Base-by-base conservation (phyloP, 1,284 basidiomycete species). In the Anthracocystis walkeri region DNA sequence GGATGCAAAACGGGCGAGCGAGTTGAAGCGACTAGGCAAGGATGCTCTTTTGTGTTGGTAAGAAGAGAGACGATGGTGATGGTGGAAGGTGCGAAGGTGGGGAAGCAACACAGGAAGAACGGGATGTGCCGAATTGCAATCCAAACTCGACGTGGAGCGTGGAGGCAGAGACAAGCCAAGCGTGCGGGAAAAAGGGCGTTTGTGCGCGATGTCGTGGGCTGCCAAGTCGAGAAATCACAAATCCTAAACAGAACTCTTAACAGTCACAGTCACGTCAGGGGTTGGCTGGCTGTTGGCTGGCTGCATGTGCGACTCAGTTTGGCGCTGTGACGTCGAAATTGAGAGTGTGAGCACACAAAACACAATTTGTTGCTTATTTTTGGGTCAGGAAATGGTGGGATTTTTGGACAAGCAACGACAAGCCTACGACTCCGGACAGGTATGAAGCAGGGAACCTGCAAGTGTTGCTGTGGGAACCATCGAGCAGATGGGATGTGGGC, bases 161-260 rank as follows among this genome's bases (percentile, higher is more conserved):
- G 52, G 52, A 54, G 52, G 40, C 38, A 21, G 14, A 23, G 44
- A 20, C 23, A 12, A 7, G 14, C 44, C 4, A 14, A 23, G 14
- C 44, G 23, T 20, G 44, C 41, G 41, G n/a, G 41, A 42, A 21
- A n/a, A 38, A 38, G 35, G 20, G 35, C 23, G 21, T 27, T 35
- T 20, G 52, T 54, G 52, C 40, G 18, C 38, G 25, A 14, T 54
- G 40, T 54, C 52, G 52, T 54, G 51, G 31, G 50, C 7, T 52
- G 33, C 38, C 31, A 35, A 50, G 21, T 21, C 45, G 11, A 25
- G 29, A 48, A 12, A 11, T 46, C 46, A 49, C 33, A 33, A 33
- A 11, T 33, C 31, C 8, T 11, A 33, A 33, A 38, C 35, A 38
- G 35, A 38, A 38, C 12, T 42, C 12, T 38, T 38, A 4, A 14